These are phyloP conservation scores for Colletotrichum sojae DNA, from an alignment of 2,329 filamentous ascomycete species.

Conservation along the genomic window DNA sequence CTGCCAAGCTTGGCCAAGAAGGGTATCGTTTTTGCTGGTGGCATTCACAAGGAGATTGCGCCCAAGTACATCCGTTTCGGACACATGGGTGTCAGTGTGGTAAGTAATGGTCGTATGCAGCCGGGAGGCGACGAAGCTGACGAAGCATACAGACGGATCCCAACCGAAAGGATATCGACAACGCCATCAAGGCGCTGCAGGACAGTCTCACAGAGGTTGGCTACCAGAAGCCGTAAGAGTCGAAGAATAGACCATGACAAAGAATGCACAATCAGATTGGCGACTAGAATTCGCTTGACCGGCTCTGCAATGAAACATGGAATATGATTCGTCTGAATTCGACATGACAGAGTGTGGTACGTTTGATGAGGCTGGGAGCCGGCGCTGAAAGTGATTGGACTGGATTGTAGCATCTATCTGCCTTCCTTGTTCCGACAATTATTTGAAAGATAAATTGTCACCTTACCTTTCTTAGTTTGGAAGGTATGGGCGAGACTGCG, in stretches of 20 bases:
- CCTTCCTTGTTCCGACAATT: too few relatives aligned
- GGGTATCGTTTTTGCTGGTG: constrained; percentile 94
- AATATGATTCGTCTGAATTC: not conserved
- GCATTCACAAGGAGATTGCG: constrained; percentile 95
- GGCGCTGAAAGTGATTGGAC: constrained; percentile 4
- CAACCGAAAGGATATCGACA: constrained; percentile 84
- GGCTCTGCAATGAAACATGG: not conserved
- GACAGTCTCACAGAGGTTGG: constrained; percentile 82
- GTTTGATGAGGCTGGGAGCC: not conserved
- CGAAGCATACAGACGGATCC: constrained; percentile 73
- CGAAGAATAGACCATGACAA: not conserved
- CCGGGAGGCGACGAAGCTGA: constrained; percentile 42
- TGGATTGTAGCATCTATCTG: not conserved
- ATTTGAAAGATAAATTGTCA: not conserved
- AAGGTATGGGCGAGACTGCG: not conserved
- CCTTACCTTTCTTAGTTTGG: not conserved
- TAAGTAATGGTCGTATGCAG: constrained; percentile 56
- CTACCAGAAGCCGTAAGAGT: constrained; percentile 63
- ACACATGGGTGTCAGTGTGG: constrained; percentile 96
- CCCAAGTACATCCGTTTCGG: constrained; percentile 95
- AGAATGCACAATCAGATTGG: not conserved
- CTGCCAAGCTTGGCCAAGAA: constrained; percentile 88
- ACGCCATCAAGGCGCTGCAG: constrained; percentile 84
- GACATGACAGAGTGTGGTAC: not conserved
- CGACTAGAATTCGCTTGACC: not conserved